Conservation (phyloP, 1,284 basidiomycete species). For the Apiotrichum veenhuisii region DNA sequence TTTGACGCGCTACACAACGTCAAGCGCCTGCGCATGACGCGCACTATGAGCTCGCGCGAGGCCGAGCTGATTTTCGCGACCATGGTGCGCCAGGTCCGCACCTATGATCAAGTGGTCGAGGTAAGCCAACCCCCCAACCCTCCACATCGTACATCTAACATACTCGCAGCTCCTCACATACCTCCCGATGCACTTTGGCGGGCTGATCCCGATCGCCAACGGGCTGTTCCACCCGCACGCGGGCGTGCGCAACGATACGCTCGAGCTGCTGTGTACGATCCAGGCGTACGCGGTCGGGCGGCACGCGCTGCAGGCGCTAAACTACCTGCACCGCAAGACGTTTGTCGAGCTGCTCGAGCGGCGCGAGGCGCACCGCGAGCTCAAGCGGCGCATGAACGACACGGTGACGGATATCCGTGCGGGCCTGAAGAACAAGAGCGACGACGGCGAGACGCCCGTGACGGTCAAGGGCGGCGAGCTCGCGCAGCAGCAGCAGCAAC, state of each 20-base stretch:
- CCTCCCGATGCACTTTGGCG: slow-evolving; percentile 73
- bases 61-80: slow-evolving; percentile 70
- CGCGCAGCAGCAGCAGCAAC: slow-evolving; percentile 1
- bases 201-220: slow-evolving; percentile 78
- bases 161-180: slow-evolving; percentile 67
- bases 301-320: slow-evolving; percentile 75
- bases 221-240: slow-evolving; percentile 83
- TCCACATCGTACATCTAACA: background rate
- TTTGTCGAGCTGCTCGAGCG: slow-evolving; percentile 25
- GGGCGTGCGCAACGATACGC: slow-evolving; percentile 67
- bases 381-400: slow-evolving; percentile 3
- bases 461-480: slow-evolving; percentile 12
- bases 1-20: slow-evolving; percentile 74
- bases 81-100: slow-evolving; percentile 63
- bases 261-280: slow-evolving; percentile 77
- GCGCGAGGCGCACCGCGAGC: slow-evolving; percentile 12
- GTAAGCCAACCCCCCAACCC: slow-evolving; percentile 54
- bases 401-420: background rate
- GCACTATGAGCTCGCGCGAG: slow-evolving; percentile 62
- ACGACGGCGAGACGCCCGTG: slow-evolving; percentile 2
- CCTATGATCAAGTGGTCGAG: slow-evolving; percentile 85
- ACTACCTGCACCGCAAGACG: slow-evolving; percentile 74
- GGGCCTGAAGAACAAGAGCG: background rate
- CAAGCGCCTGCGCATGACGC: slow-evolving; percentile 61
- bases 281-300: slow-evolving; percentile 74